Conservation (phyloP, 116 monocot genomes). For the Dioscorea cayenensis region DNA sequence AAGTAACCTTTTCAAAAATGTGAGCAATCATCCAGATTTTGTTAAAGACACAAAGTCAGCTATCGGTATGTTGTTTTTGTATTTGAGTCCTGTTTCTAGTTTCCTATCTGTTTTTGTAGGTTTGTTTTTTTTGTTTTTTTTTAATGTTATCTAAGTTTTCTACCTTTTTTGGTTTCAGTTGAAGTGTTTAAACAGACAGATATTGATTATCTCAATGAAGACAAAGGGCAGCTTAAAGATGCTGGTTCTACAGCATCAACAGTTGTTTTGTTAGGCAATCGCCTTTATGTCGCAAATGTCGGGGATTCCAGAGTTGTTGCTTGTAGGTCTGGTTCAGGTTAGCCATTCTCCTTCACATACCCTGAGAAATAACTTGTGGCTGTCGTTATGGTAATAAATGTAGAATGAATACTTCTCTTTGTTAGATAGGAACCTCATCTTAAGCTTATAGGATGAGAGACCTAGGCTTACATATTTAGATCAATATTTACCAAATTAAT, state of each 20-base stretch:
- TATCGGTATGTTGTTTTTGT: conserved; percentile 61
- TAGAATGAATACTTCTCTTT: not conserved
- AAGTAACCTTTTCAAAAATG: conserved; percentile 56
- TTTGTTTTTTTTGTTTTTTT: not conserved
- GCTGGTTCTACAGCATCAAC: conserved; percentile 79
- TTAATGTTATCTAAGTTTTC: conserved; percentile 1
- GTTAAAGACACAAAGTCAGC: conserved; percentile 51
- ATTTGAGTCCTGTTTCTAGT: conserved; percentile 3
- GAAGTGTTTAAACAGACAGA: conserved; percentile 63
- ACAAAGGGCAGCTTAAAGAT: conserved; percentile 42
- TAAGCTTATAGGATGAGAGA: no score
- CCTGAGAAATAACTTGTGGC: not conserved
- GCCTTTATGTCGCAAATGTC: conserved; percentile 70
- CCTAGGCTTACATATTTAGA: no score
- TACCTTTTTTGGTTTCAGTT: conserved; percentile 31
- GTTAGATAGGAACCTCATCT: no score
- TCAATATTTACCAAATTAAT: no score
- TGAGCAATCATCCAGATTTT: conserved; percentile 57
- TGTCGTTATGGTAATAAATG: not conserved
- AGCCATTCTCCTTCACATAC: not conserved
- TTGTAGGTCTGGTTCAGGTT: conserved; percentile 45
- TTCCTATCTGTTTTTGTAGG: not conserved
- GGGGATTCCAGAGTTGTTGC: conserved; percentile 70
- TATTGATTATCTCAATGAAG: conserved; percentile 32
- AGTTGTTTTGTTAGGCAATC: conserved; percentile 49